Evolutionary conservation across 441 rosid genomes (phyloP).

Genomic region (Erodium moschatum): DNA sequence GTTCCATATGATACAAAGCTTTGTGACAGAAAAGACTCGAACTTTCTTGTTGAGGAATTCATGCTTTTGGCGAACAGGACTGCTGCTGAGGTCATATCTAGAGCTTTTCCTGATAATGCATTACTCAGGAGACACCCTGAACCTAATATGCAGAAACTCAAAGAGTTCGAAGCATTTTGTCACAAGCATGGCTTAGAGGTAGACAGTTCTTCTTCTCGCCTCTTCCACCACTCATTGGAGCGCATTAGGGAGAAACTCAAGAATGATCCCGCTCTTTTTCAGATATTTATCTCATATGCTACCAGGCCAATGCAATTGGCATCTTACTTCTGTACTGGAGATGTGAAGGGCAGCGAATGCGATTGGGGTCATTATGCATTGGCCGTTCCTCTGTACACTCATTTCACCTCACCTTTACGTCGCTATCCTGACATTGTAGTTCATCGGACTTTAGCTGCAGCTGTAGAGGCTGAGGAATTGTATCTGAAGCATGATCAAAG

Average conservation of each 20-base stretch:
- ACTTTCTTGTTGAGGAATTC: conserved; percentile 79
- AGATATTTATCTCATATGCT: conserved; percentile 62
- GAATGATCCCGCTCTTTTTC: conserved; percentile 53
- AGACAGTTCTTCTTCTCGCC: conserved; percentile 68
- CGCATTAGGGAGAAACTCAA: conserved; percentile 47
- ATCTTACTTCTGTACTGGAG: conserved; percentile 70
- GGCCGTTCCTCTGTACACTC: conserved; percentile 80
- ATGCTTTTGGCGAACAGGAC: conserved; percentile 89
- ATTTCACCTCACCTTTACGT: conserved; percentile 87
- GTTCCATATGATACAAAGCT: conserved; percentile 53
- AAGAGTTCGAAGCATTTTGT: conserved; percentile 77
- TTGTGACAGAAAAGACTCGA: conserved; percentile 39
- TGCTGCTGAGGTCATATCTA: conserved; percentile 75
- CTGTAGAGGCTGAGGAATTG: conserved; percentile 64
- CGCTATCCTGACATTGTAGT: conserved; percentile 85
- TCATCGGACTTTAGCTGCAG: conserved; percentile 74
- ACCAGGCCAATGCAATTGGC: conserved; percentile 77
- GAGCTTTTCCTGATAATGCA: conserved; percentile 72
- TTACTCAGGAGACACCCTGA: conserved; percentile 81
- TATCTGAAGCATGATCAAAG: conserved; percentile 31
- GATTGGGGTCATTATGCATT: conserved; percentile 90
- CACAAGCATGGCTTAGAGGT: conserved; percentile 57
- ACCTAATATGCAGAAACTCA: conserved; percentile 75
- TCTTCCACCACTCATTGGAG: conserved; percentile 50
- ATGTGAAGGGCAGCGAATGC: conserved; percentile 36